A percentile compares a stretch with the other conserved stretches of the same genome.
Conservation (phyloP, 805 yeast genomes). For the Candida montana region DNA sequence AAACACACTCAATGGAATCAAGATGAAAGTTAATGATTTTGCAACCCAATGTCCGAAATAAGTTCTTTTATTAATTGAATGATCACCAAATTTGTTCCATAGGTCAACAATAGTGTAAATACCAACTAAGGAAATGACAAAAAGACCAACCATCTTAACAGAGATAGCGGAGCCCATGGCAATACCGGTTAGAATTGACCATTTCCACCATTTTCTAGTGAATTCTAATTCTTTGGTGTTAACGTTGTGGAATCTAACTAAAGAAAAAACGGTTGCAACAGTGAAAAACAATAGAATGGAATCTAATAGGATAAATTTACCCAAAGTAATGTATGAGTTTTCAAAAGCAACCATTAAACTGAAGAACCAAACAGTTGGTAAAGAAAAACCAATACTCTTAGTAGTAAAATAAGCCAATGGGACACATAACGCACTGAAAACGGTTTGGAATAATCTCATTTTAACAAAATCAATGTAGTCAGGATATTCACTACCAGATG, state of each 20-base stretch:
- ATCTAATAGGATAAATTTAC: constrained; percentile 86
- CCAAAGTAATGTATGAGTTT: constrained; percentile 75
- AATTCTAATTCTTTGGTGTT: constrained; percentile 41
- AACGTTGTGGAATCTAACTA: constrained; percentile 65
- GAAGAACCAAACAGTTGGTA: constrained; percentile 70
- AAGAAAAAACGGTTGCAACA: constrained; percentile 68
- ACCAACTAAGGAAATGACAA: constrained; percentile 84
- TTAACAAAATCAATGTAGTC: constrained; percentile 70
- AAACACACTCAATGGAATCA: constrained; percentile 60
- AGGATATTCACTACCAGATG: constrained; percentile 75
- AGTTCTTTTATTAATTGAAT: constrained; percentile 40
- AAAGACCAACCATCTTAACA: constrained; percentile 95
- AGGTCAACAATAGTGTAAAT: constrained; percentile 82
- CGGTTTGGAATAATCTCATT: constrained; percentile 86
- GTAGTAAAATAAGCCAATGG: constrained; percentile 86
- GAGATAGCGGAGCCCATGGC: constrained; percentile 86
- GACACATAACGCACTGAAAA: constrained; percentile 75
- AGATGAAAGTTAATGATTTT: constrained; percentile 55
- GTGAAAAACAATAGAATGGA: constrained; percentile 89
- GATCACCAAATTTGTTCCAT: constrained; percentile 79
- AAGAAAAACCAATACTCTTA: constrained; percentile 65
- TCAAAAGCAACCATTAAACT: constrained; percentile 79
- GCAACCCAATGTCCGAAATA: constrained; percentile 64
- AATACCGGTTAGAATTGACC: constrained; percentile 82
- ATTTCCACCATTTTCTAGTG: constrained; percentile 85